phyloP scores from a whole-genome alignment of 192 early-diverging fungal genomes.

The Diversispora eburnea region DNA sequence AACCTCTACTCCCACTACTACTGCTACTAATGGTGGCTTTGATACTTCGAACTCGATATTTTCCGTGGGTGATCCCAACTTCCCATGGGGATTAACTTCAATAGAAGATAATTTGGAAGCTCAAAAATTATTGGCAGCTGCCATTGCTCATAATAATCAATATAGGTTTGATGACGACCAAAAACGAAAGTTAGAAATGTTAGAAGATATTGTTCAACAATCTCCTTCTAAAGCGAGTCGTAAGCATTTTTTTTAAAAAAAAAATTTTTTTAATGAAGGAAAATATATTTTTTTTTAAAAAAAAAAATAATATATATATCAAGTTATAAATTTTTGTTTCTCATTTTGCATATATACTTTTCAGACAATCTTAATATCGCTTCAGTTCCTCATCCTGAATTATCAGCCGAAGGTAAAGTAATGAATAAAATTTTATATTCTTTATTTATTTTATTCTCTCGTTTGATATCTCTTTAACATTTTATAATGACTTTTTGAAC shows the following conservation, averaged over 20 bases:
- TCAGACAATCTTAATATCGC: constrained; percentile 27
- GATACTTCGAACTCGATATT: background rate
- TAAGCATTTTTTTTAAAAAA: constrained; percentile 6
- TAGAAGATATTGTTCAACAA: constrained; percentile 28
- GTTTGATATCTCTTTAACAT: background rate
- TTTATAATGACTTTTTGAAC: background rate
- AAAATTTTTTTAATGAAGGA: background rate
- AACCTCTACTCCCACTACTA: background rate
- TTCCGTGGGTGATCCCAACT: background rate
- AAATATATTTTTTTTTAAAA: background rate
- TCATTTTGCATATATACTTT: background rate
- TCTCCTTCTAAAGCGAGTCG: constrained; percentile 29
- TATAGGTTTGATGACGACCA: constrained; percentile 40
- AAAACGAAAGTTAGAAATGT: constrained; percentile 39
- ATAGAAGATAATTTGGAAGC: constrained; percentile 42
- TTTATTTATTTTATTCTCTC: background rate
- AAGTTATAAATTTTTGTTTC: background rate
- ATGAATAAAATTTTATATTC: background rate
- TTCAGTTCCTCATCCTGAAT: constrained; percentile 27
- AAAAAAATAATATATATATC: background rate
- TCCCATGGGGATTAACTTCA: constrained; percentile 23
- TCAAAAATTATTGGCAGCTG: constrained; percentile 42
- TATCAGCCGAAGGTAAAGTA: constrained; percentile 14
- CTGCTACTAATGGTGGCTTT: background rate
- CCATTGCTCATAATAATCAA: constrained; percentile 44